Evolutionary conservation across 148 eudicot species (phyloP), one percentile per base, ranked within the genome.

Genomic region (Nepenthes gracilis): DNA sequence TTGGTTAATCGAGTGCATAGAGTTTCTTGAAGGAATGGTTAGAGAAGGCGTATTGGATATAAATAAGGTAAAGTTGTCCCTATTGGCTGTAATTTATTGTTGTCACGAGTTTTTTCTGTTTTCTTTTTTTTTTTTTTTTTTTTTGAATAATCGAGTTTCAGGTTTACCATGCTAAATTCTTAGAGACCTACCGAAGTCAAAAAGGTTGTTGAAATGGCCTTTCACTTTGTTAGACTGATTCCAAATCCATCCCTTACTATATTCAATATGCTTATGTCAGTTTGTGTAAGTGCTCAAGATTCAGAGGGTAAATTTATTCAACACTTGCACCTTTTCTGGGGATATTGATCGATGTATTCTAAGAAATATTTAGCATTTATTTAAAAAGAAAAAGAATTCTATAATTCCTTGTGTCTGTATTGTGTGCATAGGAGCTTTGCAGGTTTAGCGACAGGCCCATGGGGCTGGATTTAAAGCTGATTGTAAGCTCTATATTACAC

Each of bases 221-320:
- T 93, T 52, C 81, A 80, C 63, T 93, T 93, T 71, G 74, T 69
- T 63, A 82, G 73, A 79, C 83, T 93, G 70, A 93, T 93, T 59
- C 79, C 80, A 66, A 83, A 86, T 70, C 97, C 97, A 69, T 84
- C 97, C 15, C 66, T 85, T 23, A 93, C 95, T 71, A 93, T 97
- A 60, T 93, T 93, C 78, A 93, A 93, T 69, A 88, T 93, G 99
- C 87, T 93, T 63, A 81, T 89, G 92, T 86, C 99, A 47, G 99
- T 93, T 32, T 93, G 99, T 66, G 80, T 97, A 45, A 72, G 83
- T 65, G 80, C 95, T 71, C 95, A 76, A 74, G 86, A 89, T 81
- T 76, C 80, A 40, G 87, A 84, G 50, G 89, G 99, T 93, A 84
- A 65, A n/a, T 63, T 63, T 53, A 12, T 60, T 2, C 7, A 64